phyloP scores from a whole-genome alignment of 495 filamentous ascomycete species.

The Penicillium subrubescens region DNA sequence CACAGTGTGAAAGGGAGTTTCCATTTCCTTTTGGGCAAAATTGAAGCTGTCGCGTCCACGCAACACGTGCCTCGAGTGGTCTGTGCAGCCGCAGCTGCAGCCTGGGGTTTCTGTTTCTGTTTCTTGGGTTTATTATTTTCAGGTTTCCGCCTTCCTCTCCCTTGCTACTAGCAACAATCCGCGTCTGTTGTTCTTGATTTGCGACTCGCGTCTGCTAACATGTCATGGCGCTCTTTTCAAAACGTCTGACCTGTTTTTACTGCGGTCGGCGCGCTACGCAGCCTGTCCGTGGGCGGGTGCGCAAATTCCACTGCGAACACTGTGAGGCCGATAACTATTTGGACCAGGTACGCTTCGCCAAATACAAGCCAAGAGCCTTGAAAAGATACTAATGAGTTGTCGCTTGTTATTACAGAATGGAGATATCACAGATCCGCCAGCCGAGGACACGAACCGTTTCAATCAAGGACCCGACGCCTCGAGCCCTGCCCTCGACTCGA shows the following conservation, averaged over 20 bases:
- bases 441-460: conserved; percentile 45
- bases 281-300: conserved; percentile 50
- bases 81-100: conserved; percentile 25
- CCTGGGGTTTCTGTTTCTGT: neutral
- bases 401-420: conserved; percentile 58
- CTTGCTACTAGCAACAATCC: conserved; percentile 13
- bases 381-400: conserved; percentile 1
- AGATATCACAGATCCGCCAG: conserved; percentile 85
- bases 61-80: conserved; percentile 35
- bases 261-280: conserved; percentile 66
- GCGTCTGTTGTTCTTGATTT: neutral
- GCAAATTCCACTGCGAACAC: conserved; percentile 66
- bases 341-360: conserved; percentile 55
- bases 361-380: conserved; percentile 4
- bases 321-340: conserved; percentile 85
- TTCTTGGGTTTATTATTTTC: conserved; percentile 38
- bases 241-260: conserved; percentile 72
- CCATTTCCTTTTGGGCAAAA: conserved; percentile 3
- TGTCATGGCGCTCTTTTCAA: conserved; percentile 52
- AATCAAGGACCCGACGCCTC: conserved; percentile 29
- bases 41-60: conserved; percentile 20
- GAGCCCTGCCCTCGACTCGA: conserved; percentile 35
- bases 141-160: neutral
- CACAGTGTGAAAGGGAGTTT: neutral
- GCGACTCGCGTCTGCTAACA: conserved; percentile 11